Conservation (phyloP, 2,329 filamentous ascomycete genomes). For the Exophiala lecanii-corni region DNA sequence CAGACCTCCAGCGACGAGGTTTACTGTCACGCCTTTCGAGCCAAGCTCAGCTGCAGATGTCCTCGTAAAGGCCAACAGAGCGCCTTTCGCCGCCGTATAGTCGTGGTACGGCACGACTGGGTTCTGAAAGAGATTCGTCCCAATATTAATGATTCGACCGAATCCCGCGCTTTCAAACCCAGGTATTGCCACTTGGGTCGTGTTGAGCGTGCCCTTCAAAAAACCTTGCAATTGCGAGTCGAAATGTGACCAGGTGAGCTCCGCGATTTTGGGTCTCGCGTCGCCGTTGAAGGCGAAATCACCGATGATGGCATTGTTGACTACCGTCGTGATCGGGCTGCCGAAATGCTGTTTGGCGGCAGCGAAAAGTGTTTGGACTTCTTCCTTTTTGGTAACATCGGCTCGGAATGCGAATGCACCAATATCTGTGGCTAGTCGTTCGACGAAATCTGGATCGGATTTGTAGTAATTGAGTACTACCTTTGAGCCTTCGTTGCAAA, state of each 20-base stretch:
- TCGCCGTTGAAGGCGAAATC: slow-evolving; percentile 25
- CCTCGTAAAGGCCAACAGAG: slow-evolving; percentile 21
- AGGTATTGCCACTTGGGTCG: slow-evolving; percentile 19
- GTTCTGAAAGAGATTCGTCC: slow-evolving; percentile 22
- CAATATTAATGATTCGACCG: slow-evolving; percentile 24
- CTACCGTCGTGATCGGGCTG: slow-evolving; percentile 19
- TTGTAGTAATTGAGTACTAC: slow-evolving; percentile 21
- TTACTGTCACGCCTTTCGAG: slow-evolving; percentile 20
- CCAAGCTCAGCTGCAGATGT: slow-evolving; percentile 23
- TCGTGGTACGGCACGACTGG: slow-evolving; percentile 25
- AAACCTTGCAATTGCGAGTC: slow-evolving; percentile 19
- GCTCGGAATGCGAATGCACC: slow-evolving; percentile 14
- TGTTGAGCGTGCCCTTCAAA: slow-evolving; percentile 20
- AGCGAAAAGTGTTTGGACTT: slow-evolving; percentile 16
- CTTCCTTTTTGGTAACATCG: slow-evolving; percentile 16
- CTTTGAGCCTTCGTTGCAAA: slow-evolving; percentile 12
- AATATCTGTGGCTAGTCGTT: slow-evolving; percentile 9
- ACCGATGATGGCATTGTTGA: slow-evolving; percentile 24
- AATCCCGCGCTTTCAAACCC: slow-evolving; percentile 15
- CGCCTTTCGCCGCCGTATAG: slow-evolving; percentile 22
- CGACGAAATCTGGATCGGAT: slow-evolving; percentile 4
- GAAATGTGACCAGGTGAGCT: slow-evolving; percentile 20
- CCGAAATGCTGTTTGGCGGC: slow-evolving; percentile 10
- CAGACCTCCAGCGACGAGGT: slow-evolving; percentile 22
- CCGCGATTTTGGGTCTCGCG: slow-evolving; percentile 14